Conservation (phyloP, 148 eudicot species). For the Polygonum maritimum region DNA sequence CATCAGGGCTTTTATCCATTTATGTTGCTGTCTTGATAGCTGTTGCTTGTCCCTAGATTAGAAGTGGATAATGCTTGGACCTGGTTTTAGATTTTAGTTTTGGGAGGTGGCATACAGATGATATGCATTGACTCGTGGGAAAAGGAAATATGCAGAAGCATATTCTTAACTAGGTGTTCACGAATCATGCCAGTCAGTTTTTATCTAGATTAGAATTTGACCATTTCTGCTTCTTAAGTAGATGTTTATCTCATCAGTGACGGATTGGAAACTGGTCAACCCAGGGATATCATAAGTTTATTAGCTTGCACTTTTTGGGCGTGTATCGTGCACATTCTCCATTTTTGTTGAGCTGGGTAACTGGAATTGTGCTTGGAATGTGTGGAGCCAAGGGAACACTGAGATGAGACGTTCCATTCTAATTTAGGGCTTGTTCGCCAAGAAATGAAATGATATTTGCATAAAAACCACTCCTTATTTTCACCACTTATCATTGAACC, state of each 20-base stretch:
- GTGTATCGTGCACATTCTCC: neutral
- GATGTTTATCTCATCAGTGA: neutral
- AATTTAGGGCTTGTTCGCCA: no score
- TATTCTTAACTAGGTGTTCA: neutral
- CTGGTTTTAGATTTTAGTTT: neutral
- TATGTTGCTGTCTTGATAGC: neutral
- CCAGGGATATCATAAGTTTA: neutral
- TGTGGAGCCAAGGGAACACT: no score
- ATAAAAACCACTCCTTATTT: no score
- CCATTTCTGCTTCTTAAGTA: neutral
- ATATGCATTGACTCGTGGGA: neutral
- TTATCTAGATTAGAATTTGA: neutral
- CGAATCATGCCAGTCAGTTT: neutral
- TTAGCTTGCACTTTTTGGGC: neutral
- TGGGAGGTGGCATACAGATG: neutral
- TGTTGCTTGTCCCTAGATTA: neutral
- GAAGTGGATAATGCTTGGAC: slow-evolving; percentile 7
- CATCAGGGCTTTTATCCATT: neutral
- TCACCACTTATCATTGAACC: no score
- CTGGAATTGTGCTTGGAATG: no score
- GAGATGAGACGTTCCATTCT: no score
- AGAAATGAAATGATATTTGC: no score
- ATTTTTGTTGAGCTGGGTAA: no score
- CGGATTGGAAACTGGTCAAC: neutral
- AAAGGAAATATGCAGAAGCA: neutral